Percentiles rank a stretch among this genome's conserved stretches.
These are phyloP conservation scores for Coniochaeta sp. DNA, from an alignment of 2,329 filamentous ascomycete species.

Conservation along the genomic window DNA sequence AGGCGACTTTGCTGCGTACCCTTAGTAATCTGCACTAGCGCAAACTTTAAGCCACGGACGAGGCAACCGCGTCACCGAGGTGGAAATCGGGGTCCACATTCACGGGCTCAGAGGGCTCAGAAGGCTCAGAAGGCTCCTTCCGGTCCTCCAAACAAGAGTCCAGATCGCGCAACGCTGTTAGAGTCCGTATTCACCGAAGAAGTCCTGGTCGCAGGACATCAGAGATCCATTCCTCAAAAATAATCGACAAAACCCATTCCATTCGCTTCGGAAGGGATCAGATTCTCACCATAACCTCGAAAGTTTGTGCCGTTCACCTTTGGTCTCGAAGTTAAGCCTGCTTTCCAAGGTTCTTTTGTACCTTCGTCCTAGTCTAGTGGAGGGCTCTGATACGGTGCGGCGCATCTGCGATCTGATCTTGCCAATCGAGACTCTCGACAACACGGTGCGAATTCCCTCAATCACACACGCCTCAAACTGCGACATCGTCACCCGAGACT, in stretches of 20 bases:
- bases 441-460: conserved; percentile 1
- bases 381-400: not conserved
- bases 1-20: no score
- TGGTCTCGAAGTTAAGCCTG: no score
- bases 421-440: not conserved
- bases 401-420: not conserved
- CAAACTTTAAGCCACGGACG: not conserved
- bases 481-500: not conserved
- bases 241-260: not conserved
- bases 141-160: not conserved
- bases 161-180: not conserved
- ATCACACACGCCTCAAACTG: not conserved
- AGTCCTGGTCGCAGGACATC: not conserved
- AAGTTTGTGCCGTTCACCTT: not conserved
- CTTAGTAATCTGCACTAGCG: not conserved
- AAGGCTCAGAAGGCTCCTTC: not conserved
- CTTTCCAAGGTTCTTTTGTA: no score
- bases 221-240: not conserved
- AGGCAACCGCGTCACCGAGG: not conserved
- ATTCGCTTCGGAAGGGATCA: not conserved
- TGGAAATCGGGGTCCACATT: not conserved
- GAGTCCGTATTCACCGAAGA: not conserved
- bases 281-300: not conserved
- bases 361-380: no score
- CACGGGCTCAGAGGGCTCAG: not conserved